Evolutionary conservation across 2,329 filamentous ascomycete species (phyloP).

Genomic region (Epichloe elymi): DNA sequence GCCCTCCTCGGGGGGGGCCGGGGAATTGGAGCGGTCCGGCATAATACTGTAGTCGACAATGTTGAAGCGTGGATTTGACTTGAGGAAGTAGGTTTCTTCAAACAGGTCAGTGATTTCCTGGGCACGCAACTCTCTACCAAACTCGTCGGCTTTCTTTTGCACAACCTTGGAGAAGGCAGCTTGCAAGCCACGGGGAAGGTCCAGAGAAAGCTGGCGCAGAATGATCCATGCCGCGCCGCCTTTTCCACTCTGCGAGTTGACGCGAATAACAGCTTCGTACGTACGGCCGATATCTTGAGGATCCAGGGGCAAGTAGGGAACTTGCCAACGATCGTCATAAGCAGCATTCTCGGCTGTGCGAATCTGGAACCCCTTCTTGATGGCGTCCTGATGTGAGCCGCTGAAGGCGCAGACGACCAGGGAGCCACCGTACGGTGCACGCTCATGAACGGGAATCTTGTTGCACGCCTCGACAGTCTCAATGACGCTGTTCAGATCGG

Average conservation of each 20-base stretch:
- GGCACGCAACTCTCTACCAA: constrained; percentile 73
- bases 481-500: constrained; percentile 74
- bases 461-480: constrained; percentile 83
- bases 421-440: constrained; percentile 81
- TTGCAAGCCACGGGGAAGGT: constrained; percentile 84
- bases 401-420: constrained; percentile 89
- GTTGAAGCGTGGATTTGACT: constrained; percentile 69
- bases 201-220: constrained; percentile 74
- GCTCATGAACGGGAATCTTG: constrained; percentile 85
- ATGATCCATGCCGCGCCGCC: constrained; percentile 93
- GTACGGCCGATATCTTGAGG: constrained; percentile 86
- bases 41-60: constrained; percentile 87
- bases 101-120: constrained; percentile 81
- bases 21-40: constrained; percentile 67
- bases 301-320: constrained; percentile 88
- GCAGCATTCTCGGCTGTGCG: constrained; percentile 48
- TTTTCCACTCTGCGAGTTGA: constrained; percentile 95
- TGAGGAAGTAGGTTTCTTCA: constrained; percentile 74
- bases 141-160: constrained; percentile 64
- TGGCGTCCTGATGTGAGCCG: constrained; percentile 88
- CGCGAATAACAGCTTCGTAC: constrained; percentile 96
- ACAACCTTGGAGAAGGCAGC: constrained; percentile 83
- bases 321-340: constrained; percentile 60
- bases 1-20: constrained; percentile 49
- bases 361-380: constrained; percentile 76